These are phyloP conservation scores for Coemansia sp. DNA, from an alignment of 192 early-diverging fungal genomes.

Conservation along the genomic window DNA sequence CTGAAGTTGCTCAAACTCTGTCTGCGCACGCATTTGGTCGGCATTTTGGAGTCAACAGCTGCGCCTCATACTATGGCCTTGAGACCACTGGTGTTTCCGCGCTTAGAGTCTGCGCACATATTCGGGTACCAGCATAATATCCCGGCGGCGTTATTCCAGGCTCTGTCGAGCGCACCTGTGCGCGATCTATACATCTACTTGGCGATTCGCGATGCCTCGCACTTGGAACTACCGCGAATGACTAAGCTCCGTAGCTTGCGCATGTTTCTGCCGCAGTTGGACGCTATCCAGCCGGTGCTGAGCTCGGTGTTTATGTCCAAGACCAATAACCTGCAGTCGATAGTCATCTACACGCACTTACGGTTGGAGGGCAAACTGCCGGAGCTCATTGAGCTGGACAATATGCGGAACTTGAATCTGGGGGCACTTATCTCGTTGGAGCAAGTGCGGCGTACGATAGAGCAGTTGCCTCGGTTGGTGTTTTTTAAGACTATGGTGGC, in stretches of 20 bases:
- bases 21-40: slow-evolving; percentile 20
- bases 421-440: slow-evolving; percentile 20
- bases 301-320: slow-evolving; percentile 16
- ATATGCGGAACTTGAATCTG: slow-evolving; percentile 23
- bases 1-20: slow-evolving; percentile 23
- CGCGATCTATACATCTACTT: slow-evolving; percentile 22
- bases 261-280: slow-evolving; percentile 21
- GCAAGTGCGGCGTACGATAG: slow-evolving; percentile 19
- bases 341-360: slow-evolving; percentile 26
- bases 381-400: slow-evolving; percentile 4
- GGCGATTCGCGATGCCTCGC: slow-evolving; percentile 15
- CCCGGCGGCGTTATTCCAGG: slow-evolving; percentile 22
- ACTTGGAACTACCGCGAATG: slow-evolving; percentile 22
- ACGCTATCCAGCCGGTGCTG: slow-evolving; percentile 24
- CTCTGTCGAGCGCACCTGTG: slow-evolving; percentile 18
- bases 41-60: slow-evolving; percentile 10
- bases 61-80: slow-evolving; percentile 11
- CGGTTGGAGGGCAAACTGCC: slow-evolving; percentile 22
- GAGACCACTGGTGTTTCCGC: slow-evolving; percentile 23
- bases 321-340: slow-evolving; percentile 6
- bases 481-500: slow-evolving; percentile 23
- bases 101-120: slow-evolving; percentile 20
- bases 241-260: slow-evolving; percentile 22
- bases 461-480: slow-evolving; percentile 28
- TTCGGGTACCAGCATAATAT: slow-evolving; percentile 28